Conservation (phyloP, 2,329 filamentous ascomycete genomes). For the Alternaria sp. region DNA sequence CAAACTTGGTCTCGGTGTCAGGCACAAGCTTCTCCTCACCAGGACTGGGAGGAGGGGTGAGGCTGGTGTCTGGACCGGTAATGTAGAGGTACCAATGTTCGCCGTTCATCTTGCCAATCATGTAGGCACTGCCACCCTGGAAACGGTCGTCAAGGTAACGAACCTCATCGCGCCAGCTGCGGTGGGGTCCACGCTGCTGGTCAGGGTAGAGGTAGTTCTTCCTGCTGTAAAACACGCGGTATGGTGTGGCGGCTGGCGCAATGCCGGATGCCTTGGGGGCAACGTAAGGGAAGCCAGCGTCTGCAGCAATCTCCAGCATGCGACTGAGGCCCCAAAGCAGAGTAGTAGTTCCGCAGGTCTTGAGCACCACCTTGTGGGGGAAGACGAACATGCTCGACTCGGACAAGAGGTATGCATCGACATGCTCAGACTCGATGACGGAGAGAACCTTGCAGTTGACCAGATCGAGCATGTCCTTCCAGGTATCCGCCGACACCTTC, state of each 20-base stretch:
- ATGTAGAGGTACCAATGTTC: slow-evolving; percentile 99
- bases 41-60: slow-evolving; percentile 86
- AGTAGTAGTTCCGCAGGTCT: slow-evolving; percentile 98
- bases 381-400: slow-evolving; percentile 99
- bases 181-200: slow-evolving; percentile 91
- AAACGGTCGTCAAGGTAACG: slow-evolving; percentile 92
- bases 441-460: slow-evolving; percentile 99
- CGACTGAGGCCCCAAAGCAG: slow-evolving; percentile 88
- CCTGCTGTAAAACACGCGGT: slow-evolving; percentile 97
- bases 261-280: slow-evolving; percentile 74
- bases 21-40: slow-evolving; percentile 54
- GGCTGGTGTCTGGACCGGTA: slow-evolving; percentile 80
- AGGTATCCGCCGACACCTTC: slow-evolving; percentile 80
- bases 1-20: slow-evolving; percentile 67
- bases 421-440: slow-evolving; percentile 88
- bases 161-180: slow-evolving; percentile 97
- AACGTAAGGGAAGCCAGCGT: slow-evolving; percentile 88
- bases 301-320: slow-evolving; percentile 90
- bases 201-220: slow-evolving; percentile 99
- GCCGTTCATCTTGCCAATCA: slow-evolving; percentile 99
- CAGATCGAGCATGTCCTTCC: slow-evolving; percentile 97
- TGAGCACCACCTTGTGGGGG: slow-evolving; percentile 98
- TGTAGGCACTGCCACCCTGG: slow-evolving; percentile 91
- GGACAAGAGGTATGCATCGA: slow-evolving; percentile 95
- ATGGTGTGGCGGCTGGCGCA: slow-evolving; percentile 81